Evolutionary conservation across 495 filamentous ascomycete species (phyloP).

Genomic region (Trypethelium eluteriae): DNA sequence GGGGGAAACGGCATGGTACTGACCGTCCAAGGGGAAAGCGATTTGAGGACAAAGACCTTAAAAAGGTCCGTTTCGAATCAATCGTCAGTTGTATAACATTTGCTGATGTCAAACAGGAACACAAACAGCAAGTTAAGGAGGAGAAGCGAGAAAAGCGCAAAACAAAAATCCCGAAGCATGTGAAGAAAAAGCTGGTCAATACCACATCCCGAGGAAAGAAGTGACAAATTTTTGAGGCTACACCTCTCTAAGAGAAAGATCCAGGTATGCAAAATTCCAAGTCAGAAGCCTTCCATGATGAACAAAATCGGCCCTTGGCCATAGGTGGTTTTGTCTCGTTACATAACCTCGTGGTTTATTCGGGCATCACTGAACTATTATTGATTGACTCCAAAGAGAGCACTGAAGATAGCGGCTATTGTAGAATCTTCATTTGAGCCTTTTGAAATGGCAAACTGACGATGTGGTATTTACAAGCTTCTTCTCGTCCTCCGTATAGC

Average conservation of each 20-base stretch:
- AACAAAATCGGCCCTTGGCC: background rate
- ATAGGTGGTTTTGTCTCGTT: background rate
- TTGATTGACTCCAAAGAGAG: background rate
- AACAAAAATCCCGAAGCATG: constrained; percentile 88
- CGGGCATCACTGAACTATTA: background rate
- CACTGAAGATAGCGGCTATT: background rate
- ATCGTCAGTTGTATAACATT: background rate
- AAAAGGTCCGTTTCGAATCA: constrained; percentile 46
- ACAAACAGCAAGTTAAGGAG: constrained; percentile 88
- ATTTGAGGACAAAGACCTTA: constrained; percentile 83
- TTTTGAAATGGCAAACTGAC: background rate
- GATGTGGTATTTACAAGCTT: background rate
- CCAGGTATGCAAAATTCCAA: background rate
- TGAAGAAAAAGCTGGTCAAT: constrained; percentile 73
- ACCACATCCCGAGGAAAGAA: constrained; percentile 37
- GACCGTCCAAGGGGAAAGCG: constrained; percentile 74
- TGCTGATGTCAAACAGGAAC: constrained; percentile 44
- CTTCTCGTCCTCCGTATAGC: constrained; percentile 13
- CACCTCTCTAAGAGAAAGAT: too few relatives aligned
- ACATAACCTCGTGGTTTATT: background rate
- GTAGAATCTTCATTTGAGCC: background rate
- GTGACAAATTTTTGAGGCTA: constrained; percentile 4
- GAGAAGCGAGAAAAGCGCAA: constrained; percentile 85
- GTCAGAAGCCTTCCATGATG: background rate
- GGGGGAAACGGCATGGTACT: constrained; percentile 30